Base-by-base conservation (phyloP, 148 eudicot species). In the Camellia japonica region DNA sequence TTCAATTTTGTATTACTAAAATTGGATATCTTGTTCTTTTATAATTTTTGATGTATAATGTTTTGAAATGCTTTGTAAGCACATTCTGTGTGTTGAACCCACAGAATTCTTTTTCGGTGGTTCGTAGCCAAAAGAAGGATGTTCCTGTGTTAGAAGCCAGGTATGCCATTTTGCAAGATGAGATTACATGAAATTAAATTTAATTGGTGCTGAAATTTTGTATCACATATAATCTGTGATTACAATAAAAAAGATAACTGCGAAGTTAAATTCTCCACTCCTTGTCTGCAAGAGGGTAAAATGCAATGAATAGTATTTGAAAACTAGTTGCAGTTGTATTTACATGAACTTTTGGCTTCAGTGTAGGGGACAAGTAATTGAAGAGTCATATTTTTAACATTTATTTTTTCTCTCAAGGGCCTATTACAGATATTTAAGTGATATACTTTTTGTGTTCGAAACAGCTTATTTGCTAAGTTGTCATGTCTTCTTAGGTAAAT, bases 61-160 rank as follows among this genome's bases (percentile, higher is more conserved):
- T 9, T 82, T 73, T 51, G 16, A 68, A 47, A 58, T 43, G 52
- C 16, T 44, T 14, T 56, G 49, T 61, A 30, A 10, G 14, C 47
- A 12, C 11, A 46, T 63, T 19, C 55, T 62, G 7, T 63, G 19
- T 19, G 46, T 20, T 81, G 68, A 68, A 52, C 41, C 46, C 16
- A 19, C 58, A 41, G 15, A 55, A 58, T 74, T n/a, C 16, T 74
- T 72, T 79, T 86, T 68, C 80, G 96, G 94, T 94, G 38, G 87
- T 85, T 23, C 86, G 87, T 73, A 83, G 85, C 87, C 85, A 83
- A 75, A 85, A 84, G 85, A 90, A 84, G 70, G 92, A 90, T 65
- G 78, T 82, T 85, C 80, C 86, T 62, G 71, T 83, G 49, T 46
- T 87, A 78, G 89, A 93, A 84, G 93, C 92, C 78, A 85, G 96